A percentile compares a stretch with the other conserved stretches of the same genome.
phyloP scores from a whole-genome alignment of 116 monocot species.

The Trichopus zeylanicus region DNA sequence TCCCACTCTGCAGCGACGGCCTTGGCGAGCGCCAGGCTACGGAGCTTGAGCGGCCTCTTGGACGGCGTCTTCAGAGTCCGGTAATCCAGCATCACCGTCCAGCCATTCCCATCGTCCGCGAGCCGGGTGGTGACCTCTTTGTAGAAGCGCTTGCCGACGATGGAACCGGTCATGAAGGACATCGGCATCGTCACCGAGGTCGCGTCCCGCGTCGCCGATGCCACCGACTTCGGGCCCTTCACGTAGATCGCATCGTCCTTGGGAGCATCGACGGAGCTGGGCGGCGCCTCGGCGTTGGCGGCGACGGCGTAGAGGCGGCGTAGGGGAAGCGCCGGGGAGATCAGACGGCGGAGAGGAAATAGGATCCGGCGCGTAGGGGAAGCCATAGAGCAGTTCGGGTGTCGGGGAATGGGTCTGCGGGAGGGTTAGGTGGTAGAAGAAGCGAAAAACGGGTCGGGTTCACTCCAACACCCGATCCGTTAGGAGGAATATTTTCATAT shows the following conservation, averaged over 20 bases:
- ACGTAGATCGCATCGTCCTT: constrained; percentile 59
- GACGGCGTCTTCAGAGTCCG: constrained; percentile 82
- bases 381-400: too few species aligned
- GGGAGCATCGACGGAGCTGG: too few species aligned
- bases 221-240: constrained; percentile 24
- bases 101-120: constrained; percentile 92
- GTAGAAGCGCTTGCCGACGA: constrained; percentile 93
- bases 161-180: constrained; percentile 87
- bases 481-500: too few species aligned
- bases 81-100: constrained; percentile 99
- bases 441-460: too few species aligned
- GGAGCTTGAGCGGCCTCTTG: constrained; percentile 75
- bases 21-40: constrained; percentile 71
- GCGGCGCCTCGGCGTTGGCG: too few species aligned
- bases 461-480: too few species aligned
- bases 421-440: too few species aligned
- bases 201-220: constrained; percentile 36
- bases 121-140: constrained; percentile 57
- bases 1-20: constrained; percentile 97
- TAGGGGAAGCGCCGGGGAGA: too few species aligned
- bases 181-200: constrained; percentile 81
- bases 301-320: too few species aligned
- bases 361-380: too few species aligned
- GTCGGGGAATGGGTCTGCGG: too few species aligned
- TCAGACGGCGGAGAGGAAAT: too few species aligned